These are phyloP conservation scores for Aspergillus sp. DNA, from an alignment of 2,329 filamentous ascomycete species.

Conservation along the genomic window DNA sequence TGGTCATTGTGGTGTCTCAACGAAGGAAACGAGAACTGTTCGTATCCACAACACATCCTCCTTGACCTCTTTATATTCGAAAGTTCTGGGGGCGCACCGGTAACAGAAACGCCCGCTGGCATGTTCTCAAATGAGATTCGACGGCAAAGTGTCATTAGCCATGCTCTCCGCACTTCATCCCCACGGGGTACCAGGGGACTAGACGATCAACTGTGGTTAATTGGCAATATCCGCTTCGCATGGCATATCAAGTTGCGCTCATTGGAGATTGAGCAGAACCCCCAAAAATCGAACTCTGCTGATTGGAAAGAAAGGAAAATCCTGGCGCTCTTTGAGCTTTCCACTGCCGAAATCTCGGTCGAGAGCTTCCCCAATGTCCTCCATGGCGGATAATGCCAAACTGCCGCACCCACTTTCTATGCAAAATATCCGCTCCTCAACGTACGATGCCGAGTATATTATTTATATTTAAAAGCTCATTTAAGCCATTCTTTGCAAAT, in stretches of 20 bases:
- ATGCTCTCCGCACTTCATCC: neutral
- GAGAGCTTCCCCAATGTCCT: neutral
- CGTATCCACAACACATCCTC: neutral
- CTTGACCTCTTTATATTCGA: neutral
- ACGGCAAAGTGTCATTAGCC: neutral
- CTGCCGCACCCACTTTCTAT: neutral
- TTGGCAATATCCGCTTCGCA: conserved; percentile 1
- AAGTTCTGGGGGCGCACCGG: neutral
- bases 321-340: neutral
- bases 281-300: neutral
- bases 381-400: conserved; percentile 1
- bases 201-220: neutral
- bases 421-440: neutral
- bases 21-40: too few species aligned
- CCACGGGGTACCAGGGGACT: neutral
- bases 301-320: neutral
- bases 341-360: conserved; percentile 1
- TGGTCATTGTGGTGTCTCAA: too few species aligned
- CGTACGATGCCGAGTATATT: neutral
- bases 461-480: neutral
- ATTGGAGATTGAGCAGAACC: neutral
- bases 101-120: too few species aligned
- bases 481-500: neutral
- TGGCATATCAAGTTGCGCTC: too few species aligned
- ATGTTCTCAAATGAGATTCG: too few species aligned